phyloP scores from a whole-genome alignment of 1,284 basidiomycete species.

The Agroathelia rolfsii region DNA sequence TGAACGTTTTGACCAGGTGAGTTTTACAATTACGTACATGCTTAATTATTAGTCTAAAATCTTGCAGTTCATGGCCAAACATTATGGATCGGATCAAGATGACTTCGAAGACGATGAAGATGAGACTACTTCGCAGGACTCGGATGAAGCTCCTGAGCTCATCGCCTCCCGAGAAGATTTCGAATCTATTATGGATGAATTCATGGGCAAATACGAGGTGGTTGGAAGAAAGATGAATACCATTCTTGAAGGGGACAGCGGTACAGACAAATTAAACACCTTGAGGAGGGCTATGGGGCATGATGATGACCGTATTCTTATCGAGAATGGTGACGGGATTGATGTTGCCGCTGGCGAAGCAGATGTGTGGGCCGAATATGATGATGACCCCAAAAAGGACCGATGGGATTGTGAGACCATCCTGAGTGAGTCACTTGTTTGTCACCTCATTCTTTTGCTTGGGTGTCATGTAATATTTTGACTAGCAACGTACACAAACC shows the following conservation, averaged over 20 bases:
- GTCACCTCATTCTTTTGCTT: conserved; percentile 2
- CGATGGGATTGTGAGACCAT: conserved; percentile 95
- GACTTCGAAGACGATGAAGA: conserved; percentile 36
- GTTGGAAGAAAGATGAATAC: conserved; percentile 83
- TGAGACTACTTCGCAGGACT: conserved; percentile 31
- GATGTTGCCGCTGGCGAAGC: conserved; percentile 36
- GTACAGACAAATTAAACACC: conserved; percentile 70
- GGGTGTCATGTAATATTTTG: conserved; percentile 4
- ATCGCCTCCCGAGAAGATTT: conserved; percentile 83
- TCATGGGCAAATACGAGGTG: conserved; percentile 87
- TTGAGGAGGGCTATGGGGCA: conserved; percentile 72
- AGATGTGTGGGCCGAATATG: conserved; percentile 40
- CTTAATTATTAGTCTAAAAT: conserved; percentile 1
- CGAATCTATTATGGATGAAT: conserved; percentile 87
- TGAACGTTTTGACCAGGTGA: conserved; percentile 87
- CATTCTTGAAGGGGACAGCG: conserved; percentile 59
- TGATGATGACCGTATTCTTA: too few species aligned
- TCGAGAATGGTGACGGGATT: conserved; percentile 25
- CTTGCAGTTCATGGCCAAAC: conserved; percentile 53
- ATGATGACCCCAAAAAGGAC: conserved; percentile 60
- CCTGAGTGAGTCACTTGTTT: conserved; percentile 54
- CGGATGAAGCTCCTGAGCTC: conserved; percentile 63
- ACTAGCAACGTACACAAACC: conserved; percentile 86
- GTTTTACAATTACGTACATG: conserved; percentile 14
- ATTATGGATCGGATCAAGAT: conserved; percentile 62